A percentile compares a stretch with the other conserved stretches of the same genome.
phyloP scores from a whole-genome alignment of 75 land plant genomes.

The Sequoiadendron giganteum region DNA sequence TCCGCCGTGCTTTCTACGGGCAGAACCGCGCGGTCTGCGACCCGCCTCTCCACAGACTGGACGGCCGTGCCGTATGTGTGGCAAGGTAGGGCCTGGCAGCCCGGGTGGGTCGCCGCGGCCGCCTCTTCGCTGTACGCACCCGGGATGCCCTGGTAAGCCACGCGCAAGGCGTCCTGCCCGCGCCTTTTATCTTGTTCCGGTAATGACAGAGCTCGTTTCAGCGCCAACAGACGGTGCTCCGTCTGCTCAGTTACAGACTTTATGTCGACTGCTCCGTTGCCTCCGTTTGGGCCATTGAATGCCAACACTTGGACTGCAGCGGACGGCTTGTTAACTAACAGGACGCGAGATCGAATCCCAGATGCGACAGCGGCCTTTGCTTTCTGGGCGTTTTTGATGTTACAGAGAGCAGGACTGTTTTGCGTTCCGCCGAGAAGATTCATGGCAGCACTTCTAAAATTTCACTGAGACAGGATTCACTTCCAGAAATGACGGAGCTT shows the following conservation, averaged over 20 bases:
- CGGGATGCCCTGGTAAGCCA: conserved; percentile 37
- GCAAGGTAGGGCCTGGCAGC: conserved; percentile 30
- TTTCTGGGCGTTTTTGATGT: neutral
- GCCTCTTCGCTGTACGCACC: conserved; percentile 41
- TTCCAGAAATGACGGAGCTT: no score
- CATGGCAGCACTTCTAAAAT: neutral
- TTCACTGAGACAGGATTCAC: no score
- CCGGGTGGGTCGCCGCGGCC: conserved; percentile 27
- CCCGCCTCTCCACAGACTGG: conserved; percentile 38
- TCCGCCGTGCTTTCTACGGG: conserved; percentile 52
- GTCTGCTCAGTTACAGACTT: neutral
- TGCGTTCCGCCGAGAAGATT: neutral
- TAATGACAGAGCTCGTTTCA: neutral
- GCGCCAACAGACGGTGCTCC: no score
- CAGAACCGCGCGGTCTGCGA: conserved; percentile 47
- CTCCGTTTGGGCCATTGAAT: neutral
- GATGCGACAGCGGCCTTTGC: no score
- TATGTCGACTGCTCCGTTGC: neutral
- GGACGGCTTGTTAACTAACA: neutral
- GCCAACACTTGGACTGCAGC: neutral
- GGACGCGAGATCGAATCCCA: neutral
- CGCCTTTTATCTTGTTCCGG: neutral
- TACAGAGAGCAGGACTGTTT: neutral
- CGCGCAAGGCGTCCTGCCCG: neutral
- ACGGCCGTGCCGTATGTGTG: conserved; percentile 15